Evolutionary conservation across 768 basidiomycete species (phyloP).

Genomic region (Obba rivulosa): DNA sequence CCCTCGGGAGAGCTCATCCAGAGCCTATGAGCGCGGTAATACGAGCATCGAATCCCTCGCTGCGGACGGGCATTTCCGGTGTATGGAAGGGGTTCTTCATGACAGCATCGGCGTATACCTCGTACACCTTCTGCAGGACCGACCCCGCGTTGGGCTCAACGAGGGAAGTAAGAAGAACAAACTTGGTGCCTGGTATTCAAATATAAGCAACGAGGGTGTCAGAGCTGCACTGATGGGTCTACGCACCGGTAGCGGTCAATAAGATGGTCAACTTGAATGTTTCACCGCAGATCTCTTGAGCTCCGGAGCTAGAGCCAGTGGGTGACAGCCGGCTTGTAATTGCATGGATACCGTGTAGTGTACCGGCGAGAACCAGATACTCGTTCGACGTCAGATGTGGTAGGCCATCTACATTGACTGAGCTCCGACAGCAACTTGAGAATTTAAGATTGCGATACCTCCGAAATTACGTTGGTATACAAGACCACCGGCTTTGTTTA

Average conservation of each 20-base stretch:
- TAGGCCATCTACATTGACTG: conserved; percentile 65
- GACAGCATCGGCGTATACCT: conserved; percentile 89
- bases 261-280: conserved; percentile 91
- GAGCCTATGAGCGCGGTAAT: conserved; percentile 42
- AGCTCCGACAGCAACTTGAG: background rate
- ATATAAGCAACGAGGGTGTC: background rate
- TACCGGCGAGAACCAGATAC: conserved; percentile 92
- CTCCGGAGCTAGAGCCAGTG: conserved; percentile 74
- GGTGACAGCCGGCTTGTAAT: conserved; percentile 92
- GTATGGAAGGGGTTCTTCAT: conserved; percentile 99
- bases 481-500: conserved; percentile 97
- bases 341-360: conserved; percentile 97
- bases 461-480: conserved; percentile 91
- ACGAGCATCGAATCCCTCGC: conserved; percentile 77
- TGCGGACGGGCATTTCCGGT: conserved; percentile 98
- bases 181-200: conserved; percentile 74
- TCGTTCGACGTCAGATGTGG: conserved; percentile 89
- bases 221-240: background rate
- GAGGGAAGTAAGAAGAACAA: conserved; percentile 85
- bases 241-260: conserved; percentile 81
- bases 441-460: conserved; percentile 40
- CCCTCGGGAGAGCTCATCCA: too few relatives aligned
- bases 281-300: conserved; percentile 94
- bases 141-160: conserved; percentile 65
- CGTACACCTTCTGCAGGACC: conserved; percentile 82